phyloP scores from a whole-genome alignment of 1,284 basidiomycete genomes.

The Trichosporon faecale region DNA sequence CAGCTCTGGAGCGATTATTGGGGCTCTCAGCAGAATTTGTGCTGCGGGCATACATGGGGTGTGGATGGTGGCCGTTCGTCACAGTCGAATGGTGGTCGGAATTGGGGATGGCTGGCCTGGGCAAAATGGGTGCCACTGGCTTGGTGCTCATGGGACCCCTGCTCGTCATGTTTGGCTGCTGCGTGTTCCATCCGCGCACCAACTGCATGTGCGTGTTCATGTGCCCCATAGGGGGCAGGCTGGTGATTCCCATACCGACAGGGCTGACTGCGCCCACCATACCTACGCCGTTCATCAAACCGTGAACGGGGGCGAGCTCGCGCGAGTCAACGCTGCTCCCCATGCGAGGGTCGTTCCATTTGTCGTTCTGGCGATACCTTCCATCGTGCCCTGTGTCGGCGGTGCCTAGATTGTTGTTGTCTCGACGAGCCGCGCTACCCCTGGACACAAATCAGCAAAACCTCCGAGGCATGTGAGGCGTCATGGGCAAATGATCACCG shows the following conservation, averaged over 20 bases:
- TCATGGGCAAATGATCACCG: not conserved
- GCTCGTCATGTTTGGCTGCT: not conserved
- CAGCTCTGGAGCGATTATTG: not conserved
- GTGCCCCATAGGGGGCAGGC: not conserved
- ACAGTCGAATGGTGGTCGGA: not conserved
- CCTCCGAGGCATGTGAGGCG: not conserved
- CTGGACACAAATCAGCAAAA: not conserved
- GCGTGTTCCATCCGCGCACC: conserved; percentile 1
- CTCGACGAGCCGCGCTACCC: not conserved
- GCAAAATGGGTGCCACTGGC: not conserved
- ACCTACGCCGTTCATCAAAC: conserved; percentile 2
- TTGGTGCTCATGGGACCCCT: not conserved
- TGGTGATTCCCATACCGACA: not conserved
- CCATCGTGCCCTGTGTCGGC: not conserved
- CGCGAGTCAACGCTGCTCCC: not conserved
- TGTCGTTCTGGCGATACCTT: not conserved
- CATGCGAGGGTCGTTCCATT: not conserved
- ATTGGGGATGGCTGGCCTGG: not conserved
- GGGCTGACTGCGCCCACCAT: conserved; percentile 2
- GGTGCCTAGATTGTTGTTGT: not conserved
- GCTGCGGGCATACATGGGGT: not conserved
- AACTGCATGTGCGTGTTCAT: not conserved
- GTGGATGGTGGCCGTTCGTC: not conserved
- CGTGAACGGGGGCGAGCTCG: not conserved
- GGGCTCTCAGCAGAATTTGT: not conserved